A percentile compares a stretch with the other conserved stretches of the same genome.
Conservation (phyloP, 305 asterid genomes). For the Caryopteris hybrid region DNA sequence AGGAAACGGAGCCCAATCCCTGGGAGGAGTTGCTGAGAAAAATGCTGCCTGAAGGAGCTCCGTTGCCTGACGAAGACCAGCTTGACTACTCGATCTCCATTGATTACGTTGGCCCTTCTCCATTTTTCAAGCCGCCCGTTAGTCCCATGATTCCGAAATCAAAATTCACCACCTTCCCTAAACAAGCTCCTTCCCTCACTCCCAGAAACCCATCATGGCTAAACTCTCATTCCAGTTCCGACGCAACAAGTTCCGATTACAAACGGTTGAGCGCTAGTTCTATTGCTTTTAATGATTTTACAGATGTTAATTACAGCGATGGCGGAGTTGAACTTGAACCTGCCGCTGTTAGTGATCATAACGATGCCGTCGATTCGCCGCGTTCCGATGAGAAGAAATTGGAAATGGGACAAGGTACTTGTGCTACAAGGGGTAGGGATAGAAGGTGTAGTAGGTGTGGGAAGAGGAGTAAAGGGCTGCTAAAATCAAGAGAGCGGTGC, state of each 20-base stretch:
- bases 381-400: constrained; percentile 5
- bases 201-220: constrained; percentile 28
- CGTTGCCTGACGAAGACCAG: constrained; percentile 58
- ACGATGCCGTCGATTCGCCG: constrained; percentile 8
- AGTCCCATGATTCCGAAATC: constrained; percentile 21
- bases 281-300: constrained; percentile 2
- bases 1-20: constrained; percentile 23
- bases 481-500: constrained; percentile 28
- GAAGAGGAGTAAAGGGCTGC: constrained; percentile 23
- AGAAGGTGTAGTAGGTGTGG: constrained; percentile 48
- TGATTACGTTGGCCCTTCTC: constrained; percentile 52
- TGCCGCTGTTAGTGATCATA: background rate
- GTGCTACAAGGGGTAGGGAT: constrained; percentile 2
- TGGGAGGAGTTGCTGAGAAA: constrained; percentile 46
- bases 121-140: constrained; percentile 29
- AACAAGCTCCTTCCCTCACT: constrained; percentile 26
- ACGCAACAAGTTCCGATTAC: constrained; percentile 13
- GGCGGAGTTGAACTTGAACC: background rate
- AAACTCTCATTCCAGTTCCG: constrained; percentile 24
- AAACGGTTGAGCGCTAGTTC: constrained; percentile 5
- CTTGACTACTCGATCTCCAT: constrained; percentile 66
- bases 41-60: constrained; percentile 70
- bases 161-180: constrained; percentile 31
- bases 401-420: constrained; percentile 3
- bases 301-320: background rate